Percentiles rank a stretch among this genome's conserved stretches.
Evolutionary conservation across 495 filamentous ascomycete species (phyloP).

Genomic region (Neurospora sp.): DNA sequence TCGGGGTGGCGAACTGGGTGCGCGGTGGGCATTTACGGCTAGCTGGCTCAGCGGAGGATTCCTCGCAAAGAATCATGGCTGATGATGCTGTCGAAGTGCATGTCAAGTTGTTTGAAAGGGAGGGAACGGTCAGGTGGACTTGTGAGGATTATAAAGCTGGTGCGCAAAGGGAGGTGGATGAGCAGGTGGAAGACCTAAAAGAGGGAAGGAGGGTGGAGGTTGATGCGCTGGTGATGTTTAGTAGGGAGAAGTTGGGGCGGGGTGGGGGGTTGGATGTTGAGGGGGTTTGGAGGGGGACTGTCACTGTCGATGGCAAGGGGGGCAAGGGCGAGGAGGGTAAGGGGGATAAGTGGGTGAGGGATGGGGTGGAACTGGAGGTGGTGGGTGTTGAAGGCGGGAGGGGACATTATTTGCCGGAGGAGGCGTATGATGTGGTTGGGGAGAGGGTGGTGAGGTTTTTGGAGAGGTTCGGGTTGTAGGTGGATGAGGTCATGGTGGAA

Average conservation of each 20-base stretch:
- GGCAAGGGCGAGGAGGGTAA: not conserved
- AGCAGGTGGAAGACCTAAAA: conserved; percentile 35
- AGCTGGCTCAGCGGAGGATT: conserved; percentile 5
- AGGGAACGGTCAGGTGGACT: conserved; percentile 24
- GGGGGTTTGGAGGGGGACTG: conserved; percentile 28
- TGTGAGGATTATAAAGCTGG: conserved; percentile 40
- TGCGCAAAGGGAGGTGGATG: conserved; percentile 28
- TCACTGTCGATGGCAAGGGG: no score
- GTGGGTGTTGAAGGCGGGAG: conserved; percentile 27
- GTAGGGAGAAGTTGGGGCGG: conserved; percentile 22
- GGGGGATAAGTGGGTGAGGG: conserved; percentile 26
- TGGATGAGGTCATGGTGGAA: not conserved
- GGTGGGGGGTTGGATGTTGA: conserved; percentile 34
- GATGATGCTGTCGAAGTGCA: conserved; percentile 28
- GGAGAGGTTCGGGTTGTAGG: not conserved
- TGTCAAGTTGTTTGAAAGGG: conserved; percentile 27
- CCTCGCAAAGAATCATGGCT: conserved; percentile 1
- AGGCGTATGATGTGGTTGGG: conserved; percentile 31
- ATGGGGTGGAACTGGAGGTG: conserved; percentile 16
- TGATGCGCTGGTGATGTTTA: conserved; percentile 34
- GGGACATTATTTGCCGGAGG: conserved; percentile 44
- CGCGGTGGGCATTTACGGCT: conserved; percentile 20
- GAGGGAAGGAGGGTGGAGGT: conserved; percentile 32
- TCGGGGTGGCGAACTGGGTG: conserved; percentile 31
- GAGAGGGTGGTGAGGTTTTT: conserved; percentile 21